These are phyloP conservation scores for Suillus americanus DNA, from an alignment of 768 basidiomycete genomes.

Conservation along the genomic window DNA sequence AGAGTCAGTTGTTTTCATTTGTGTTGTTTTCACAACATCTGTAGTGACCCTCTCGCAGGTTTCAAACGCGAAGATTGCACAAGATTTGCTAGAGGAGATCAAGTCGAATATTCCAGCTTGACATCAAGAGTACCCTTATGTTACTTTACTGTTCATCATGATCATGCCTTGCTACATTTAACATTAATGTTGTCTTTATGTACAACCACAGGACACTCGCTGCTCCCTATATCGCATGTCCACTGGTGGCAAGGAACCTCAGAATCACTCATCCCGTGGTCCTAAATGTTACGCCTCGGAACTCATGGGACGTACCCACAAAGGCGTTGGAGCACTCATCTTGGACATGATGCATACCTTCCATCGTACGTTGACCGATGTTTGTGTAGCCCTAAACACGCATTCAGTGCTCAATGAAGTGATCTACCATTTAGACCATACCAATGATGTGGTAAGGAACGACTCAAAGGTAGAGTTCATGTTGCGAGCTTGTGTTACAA, in stretches of 20 bases:
- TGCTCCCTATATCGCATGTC: constrained; percentile 1
- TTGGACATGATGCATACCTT: background rate
- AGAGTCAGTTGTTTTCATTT: constrained; percentile 46
- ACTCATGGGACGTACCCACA: background rate
- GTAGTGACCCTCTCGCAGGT: constrained; percentile 41
- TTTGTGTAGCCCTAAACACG: background rate
- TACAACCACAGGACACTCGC: constrained; percentile 3
- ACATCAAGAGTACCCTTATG: constrained; percentile 12
- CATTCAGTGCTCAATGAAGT: background rate
- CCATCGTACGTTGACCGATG: background rate
- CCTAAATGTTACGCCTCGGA: background rate
- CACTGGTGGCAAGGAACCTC: background rate
- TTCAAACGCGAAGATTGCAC: constrained; percentile 66
- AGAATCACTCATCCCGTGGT: background rate
- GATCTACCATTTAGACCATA: background rate
- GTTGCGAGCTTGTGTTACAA: background rate
- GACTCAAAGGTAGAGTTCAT: background rate
- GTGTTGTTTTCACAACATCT: constrained; percentile 8
- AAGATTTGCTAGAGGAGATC: constrained; percentile 61
- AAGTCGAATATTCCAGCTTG: constrained; percentile 41
- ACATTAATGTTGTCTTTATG: constrained; percentile 27
- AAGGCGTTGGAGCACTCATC: background rate
- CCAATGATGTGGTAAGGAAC: background rate
- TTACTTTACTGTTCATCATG: constrained; percentile 18
- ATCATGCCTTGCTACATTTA: constrained; percentile 28